Conservation (phyloP, 768 basidiomycete genomes). For the Russula virescens region DNA sequence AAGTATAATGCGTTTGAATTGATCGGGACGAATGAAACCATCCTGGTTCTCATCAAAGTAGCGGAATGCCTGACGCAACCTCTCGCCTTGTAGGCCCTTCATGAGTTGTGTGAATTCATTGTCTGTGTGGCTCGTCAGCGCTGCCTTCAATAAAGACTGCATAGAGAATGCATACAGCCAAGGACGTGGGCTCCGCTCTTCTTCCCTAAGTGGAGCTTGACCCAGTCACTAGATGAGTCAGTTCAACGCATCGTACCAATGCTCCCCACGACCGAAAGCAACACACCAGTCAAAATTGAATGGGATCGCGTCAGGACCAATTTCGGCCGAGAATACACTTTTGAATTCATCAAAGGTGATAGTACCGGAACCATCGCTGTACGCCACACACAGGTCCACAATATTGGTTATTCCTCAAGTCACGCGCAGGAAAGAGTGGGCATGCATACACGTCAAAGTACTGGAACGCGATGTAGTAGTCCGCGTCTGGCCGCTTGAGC, state of each 20-base stretch:
- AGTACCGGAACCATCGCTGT: constrained; percentile 82
- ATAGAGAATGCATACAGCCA: constrained; percentile 58
- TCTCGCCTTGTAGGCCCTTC: constrained; percentile 98
- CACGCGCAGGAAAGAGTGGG: constrained; percentile 5
- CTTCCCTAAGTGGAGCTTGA: constrained; percentile 92
- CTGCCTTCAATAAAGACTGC: not conserved
- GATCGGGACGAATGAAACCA: constrained; percentile 88
- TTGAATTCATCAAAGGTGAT: constrained; percentile 96
- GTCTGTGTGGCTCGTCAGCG: constrained; percentile 42
- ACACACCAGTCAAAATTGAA: constrained; percentile 89
- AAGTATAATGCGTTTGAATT: constrained; percentile 93
- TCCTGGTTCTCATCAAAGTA: constrained; percentile 85
- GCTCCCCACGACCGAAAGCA: constrained; percentile 22
- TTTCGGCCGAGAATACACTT: constrained; percentile 77
- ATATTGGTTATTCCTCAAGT: not conserved
- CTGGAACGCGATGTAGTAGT: constrained; percentile 95
- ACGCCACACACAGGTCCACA: not conserved
- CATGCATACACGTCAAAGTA: constrained; percentile 79
- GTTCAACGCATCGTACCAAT: not conserved
- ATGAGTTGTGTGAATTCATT: constrained; percentile 98
- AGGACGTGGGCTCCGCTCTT: constrained; percentile 86
- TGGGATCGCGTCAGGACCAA: constrained; percentile 75
- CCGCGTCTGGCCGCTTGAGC: constrained; percentile 90
- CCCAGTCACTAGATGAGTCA: constrained; percentile 68
- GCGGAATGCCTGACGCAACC: constrained; percentile 93